Evolutionary conservation across 2,329 filamentous ascomycete species (phyloP), one percentile per base, ranked within the genome.

Genomic region (Xylaria sp.): DNA sequence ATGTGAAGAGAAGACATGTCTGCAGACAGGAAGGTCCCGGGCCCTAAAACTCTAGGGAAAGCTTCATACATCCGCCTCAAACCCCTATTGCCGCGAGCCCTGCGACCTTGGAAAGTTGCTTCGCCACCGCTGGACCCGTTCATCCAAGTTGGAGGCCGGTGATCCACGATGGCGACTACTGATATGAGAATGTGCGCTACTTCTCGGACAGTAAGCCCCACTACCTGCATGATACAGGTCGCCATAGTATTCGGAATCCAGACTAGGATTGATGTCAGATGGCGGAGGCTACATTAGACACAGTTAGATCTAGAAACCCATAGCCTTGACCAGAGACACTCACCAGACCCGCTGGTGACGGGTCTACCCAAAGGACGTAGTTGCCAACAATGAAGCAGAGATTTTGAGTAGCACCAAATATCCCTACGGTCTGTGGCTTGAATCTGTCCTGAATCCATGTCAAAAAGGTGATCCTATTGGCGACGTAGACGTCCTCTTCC

Each of bases 381-480:
- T n/a, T n/a, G n/a, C n/a, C n/a, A n/a, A n/a, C n/a, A n/a, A n/a
- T n/a, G n/a, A n/a, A n/a, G n/a, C n/a, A n/a, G n/a, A n/a, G n/a
- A n/a, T n/a, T n/a, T n/a, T n/a, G n/a, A n/a, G n/a, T n/a, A n/a
- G n/a, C n/a, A n/a, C n/a, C n/a, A n/a, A n/a, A n/a, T n/a, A n/a
- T 3, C n/a, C 52, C 46, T 3, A 46, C 13, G 4, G 53, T 52
- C 5, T 6, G 3, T 3, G 53, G 13, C 15, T 44, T 41, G 40
- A 61, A 61, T 21, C 33, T 56, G 11, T 13, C 23, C 23, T 53
- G 19, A 25, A 56, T 53, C 58, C 53, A 61, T 13, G 1, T 7
- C 3, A 41, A 17, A 25, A 61, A 47, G 13, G 29, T 53, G 1
- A 6, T 11, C 10, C 9, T 37, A 23, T 38, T 27, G 11, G 37